These are phyloP conservation scores for Wickerhamomyces chambardii DNA, from an alignment of 805 yeast genomes.

Conservation along the genomic window DNA sequence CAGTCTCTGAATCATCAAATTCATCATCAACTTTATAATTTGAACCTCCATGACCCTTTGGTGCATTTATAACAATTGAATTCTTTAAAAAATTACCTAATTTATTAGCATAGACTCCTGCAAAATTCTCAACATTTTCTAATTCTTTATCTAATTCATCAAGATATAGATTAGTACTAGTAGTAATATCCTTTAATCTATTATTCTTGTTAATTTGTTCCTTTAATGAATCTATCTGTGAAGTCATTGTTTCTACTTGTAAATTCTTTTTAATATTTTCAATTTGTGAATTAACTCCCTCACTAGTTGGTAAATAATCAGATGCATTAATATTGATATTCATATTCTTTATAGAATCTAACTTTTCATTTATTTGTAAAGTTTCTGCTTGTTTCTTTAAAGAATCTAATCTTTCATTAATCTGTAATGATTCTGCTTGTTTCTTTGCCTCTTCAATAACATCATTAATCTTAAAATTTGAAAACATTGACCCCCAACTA, in stretches of 20 bases:
- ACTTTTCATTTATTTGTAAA: not conserved
- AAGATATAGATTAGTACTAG: conserved; percentile 50
- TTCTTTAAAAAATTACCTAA: conserved; percentile 48
- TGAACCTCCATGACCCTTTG: conserved; percentile 5
- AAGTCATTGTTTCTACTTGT: not conserved
- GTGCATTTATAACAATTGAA: conserved; percentile 22
- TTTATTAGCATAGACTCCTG: conserved; percentile 49
- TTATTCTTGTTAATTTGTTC: no score
- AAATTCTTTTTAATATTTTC: not conserved
- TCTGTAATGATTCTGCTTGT: conserved; percentile 5
- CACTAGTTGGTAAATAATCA: no score
- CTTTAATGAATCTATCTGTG: not conserved
- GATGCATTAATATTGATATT: no score
- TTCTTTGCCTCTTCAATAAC: conserved; percentile 17
- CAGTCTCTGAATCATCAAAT: conserved; percentile 3
- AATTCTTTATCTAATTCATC: conserved; percentile 68
- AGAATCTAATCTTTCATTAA: not conserved
- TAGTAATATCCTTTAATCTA: not conserved
- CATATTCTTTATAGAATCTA: conserved; percentile 9
- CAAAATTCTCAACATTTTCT: conserved; percentile 63
- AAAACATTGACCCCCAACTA: conserved; percentile 24
- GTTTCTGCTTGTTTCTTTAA: conserved; percentile 9
- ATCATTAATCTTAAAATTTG: conserved; percentile 25
- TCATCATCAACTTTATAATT: conserved; percentile 7
- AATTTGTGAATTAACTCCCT: conserved; percentile 70